A percentile compares a stretch with the other conserved stretches of the same genome.
Evolutionary conservation across 164 flowering plant genomes (phyloP).

Genomic region (Kingdonia uniflora): DNA sequence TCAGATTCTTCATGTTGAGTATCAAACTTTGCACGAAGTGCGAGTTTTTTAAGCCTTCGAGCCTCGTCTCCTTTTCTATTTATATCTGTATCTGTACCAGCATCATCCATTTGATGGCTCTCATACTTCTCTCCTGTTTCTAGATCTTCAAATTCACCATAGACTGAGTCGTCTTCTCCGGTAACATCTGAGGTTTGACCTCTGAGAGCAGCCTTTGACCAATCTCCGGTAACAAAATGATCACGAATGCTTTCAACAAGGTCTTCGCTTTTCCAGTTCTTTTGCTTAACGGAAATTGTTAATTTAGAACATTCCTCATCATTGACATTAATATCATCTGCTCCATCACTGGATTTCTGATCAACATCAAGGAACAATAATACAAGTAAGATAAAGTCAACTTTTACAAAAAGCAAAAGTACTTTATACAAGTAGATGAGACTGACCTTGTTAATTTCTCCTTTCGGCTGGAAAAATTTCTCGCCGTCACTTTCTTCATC

Average conservation of each 20-base stretch:
- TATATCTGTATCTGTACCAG: conserved; percentile 1
- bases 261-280: conserved; percentile 52
- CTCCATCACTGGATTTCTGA: conserved; percentile 40
- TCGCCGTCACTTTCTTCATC: conserved; percentile 65
- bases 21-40: conserved; percentile 88
- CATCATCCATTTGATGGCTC: conserved; percentile 15
- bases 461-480: conserved; percentile 79
- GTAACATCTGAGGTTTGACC: too few species aligned
- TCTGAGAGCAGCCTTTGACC: conserved; percentile 72
- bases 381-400: not conserved
- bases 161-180: conserved; percentile 39
- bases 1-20: conserved; percentile 72
- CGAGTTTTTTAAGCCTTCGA: conserved; percentile 75
- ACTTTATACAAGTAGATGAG: not conserved
- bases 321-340: conserved; percentile 25
- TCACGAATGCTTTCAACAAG: conserved; percentile 58
- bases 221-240: conserved; percentile 84
- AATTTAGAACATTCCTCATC: conserved; percentile 76
- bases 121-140: conserved; percentile 66
- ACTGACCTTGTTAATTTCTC: conserved; percentile 55
- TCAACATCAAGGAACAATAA: conserved; percentile 1
- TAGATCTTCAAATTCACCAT: conserved; percentile 91
- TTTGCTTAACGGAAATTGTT: conserved; percentile 13
- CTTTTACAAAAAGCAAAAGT: not conserved
- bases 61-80: conserved; percentile 39